phyloP scores from a whole-genome alignment of 2,329 filamentous ascomycete species.

The Alternaria incomplexa region DNA sequence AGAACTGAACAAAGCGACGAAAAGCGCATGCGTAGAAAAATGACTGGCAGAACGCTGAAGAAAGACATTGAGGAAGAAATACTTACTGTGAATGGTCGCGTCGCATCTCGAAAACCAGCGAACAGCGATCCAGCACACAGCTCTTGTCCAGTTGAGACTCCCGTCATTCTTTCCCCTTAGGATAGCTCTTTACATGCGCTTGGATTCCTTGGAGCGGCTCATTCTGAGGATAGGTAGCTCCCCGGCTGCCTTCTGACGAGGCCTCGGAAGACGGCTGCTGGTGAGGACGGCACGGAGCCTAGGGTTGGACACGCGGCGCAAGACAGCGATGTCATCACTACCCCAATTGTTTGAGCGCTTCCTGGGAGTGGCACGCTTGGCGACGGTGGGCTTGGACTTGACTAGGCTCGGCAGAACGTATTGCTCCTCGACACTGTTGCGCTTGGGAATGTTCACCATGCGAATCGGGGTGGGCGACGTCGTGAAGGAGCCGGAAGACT shows the following conservation, averaged over 20 bases:
- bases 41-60: background rate
- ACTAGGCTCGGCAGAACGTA: background rate
- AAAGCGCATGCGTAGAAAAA: background rate
- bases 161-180: background rate
- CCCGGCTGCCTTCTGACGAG: no score
- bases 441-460: background rate
- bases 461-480: background rate
- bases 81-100: background rate
- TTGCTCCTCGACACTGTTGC: background rate
- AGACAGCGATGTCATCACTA: conserved; percentile 17
- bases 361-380: background rate
- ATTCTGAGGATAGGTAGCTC: no score
- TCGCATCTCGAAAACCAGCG: background rate
- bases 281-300: conserved; percentile 25
- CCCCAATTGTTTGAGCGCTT: background rate
- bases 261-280: background rate
- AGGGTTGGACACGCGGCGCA: conserved; percentile 21
- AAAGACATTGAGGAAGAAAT: background rate
- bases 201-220: no score
- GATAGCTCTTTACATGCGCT: background rate
- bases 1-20: background rate
- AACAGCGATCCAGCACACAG: background rate
- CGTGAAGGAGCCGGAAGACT: background rate
- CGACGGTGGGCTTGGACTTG: background rate
- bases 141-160: background rate